Evolutionary conservation across 805 yeast species (phyloP).

Genomic region (Metschnikowia reukaufii): DNA sequence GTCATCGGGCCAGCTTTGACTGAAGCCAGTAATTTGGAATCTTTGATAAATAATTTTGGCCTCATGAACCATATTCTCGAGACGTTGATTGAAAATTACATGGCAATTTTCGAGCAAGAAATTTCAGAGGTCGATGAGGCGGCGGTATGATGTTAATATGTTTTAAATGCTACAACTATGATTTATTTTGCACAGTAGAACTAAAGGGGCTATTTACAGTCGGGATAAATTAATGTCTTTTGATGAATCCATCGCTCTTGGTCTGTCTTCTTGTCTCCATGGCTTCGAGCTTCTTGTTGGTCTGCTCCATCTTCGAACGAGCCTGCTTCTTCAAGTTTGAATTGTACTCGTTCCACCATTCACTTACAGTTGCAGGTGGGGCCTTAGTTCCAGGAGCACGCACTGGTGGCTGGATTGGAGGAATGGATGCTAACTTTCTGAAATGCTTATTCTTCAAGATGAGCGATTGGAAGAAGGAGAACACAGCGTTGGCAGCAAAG

Average conservation of each 20-base stretch:
- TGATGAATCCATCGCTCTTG: constrained; percentile 35
- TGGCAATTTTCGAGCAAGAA: constrained; percentile 18
- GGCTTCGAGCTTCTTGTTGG: constrained; percentile 39
- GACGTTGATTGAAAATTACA: constrained; percentile 46
- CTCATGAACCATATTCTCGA: constrained; percentile 55
- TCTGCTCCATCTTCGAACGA: constrained; percentile 33
- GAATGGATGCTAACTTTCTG: constrained; percentile 57
- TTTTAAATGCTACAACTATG: not conserved
- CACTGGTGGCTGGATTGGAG: constrained; percentile 61
- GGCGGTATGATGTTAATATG: not conserved
- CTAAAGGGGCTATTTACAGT: constrained; percentile 6
- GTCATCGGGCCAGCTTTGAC: constrained; percentile 72
- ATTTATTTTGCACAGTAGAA: not conserved
- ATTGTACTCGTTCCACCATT: constrained; percentile 38
- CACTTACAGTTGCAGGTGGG: constrained; percentile 34
- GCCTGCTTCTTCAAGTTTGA: constrained; percentile 33
- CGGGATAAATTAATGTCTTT: constrained; percentile 33
- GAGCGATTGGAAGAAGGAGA: constrained; percentile 71
- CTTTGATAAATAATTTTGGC: constrained; percentile 50
- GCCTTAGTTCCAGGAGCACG: constrained; percentile 28
- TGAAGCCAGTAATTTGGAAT: constrained; percentile 52
- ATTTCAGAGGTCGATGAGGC: not conserved
- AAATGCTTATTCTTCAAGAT: constrained; percentile 59
- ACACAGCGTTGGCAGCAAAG: constrained; percentile 76
- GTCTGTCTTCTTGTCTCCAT: constrained; percentile 34